Conservation (phyloP, 2,329 filamentous ascomycete species). For the Paecilomyces formosus region DNA sequence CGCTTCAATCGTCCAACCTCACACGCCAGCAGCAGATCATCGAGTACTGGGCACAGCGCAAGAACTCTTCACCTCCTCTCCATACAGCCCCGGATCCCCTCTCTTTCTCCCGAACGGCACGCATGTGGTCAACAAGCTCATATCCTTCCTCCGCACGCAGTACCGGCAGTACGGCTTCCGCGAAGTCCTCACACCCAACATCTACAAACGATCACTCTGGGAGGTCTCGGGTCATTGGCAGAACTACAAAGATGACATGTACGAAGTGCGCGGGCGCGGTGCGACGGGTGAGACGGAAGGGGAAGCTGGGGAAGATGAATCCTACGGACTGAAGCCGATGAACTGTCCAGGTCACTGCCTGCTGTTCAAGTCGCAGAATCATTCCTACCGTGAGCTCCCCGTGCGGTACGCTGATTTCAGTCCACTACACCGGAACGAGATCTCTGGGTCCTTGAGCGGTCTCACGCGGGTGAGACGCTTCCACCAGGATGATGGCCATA, state of each 20-base stretch:
- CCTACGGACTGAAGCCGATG: constrained; percentile 85
- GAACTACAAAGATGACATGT: constrained; percentile 91
- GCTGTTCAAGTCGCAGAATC: constrained; percentile 65
- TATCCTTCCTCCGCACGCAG: constrained; percentile 73
- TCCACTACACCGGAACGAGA: constrained; percentile 77
- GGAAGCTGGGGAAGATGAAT: constrained; percentile 54
- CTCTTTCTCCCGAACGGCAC: constrained; percentile 78
- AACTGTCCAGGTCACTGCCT: constrained; percentile 87
- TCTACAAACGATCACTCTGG: constrained; percentile 86
- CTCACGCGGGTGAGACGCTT: constrained; percentile 79
- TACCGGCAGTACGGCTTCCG: constrained; percentile 80
- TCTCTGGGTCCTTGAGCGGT: constrained; percentile 72
- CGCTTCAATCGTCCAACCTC: constrained; percentile 15
- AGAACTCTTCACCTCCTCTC: constrained; percentile 69
- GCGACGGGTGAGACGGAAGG: constrained; percentile 35
- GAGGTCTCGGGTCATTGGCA: constrained; percentile 78
- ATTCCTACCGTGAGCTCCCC: constrained; percentile 73
- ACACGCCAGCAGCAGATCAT: constrained; percentile 40
- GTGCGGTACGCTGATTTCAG: constrained; percentile 83
- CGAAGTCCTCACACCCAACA: constrained; percentile 82
- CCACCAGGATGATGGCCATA: constrained; percentile 86
- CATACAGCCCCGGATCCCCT: constrained; percentile 77
- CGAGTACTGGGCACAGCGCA: constrained; percentile 49
- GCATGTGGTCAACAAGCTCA: constrained; percentile 74
- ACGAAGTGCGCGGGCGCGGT: constrained; percentile 59